Evolutionary conservation across 257 asterid genomes (phyloP).

Genomic region (Dorcoceras hygrometricum): DNA sequence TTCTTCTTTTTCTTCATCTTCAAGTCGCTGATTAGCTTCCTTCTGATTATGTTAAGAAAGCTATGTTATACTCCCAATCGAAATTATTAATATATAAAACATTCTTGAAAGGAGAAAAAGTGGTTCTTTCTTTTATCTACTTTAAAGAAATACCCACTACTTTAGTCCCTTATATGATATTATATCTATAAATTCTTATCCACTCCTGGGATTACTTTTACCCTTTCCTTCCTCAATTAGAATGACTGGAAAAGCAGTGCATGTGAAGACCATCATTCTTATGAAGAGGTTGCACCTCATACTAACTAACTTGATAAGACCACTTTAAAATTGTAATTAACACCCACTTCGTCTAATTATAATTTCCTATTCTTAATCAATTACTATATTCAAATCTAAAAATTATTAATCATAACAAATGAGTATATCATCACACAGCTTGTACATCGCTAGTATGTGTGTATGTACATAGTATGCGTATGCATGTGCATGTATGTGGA

Average conservation of each 20-base stretch:
- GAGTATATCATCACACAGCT: no score
- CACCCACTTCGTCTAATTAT: no score
- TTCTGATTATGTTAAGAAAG: neutral
- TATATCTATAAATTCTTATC: conserved; percentile 34
- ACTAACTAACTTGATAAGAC: no score
- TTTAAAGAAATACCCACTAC: neutral
- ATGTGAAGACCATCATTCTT: neutral
- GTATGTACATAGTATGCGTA: no score
- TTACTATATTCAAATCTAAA: no score
- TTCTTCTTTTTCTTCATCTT: conserved; percentile 36
- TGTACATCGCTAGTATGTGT: no score
- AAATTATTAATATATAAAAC: neutral
- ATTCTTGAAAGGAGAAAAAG: neutral
- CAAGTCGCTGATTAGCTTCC: conserved; percentile 19
- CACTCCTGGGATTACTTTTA: conserved; percentile 33
- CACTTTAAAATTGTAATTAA: no score
- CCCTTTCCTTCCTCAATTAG: conserved; percentile 20
- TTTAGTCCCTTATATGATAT: neutral
- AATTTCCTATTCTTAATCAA: no score
- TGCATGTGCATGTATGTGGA: no score
- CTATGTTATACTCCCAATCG: neutral
- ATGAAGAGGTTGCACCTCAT: no score
- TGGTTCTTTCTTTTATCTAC: neutral
- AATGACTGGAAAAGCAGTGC: neutral
- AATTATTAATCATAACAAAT: no score